Conservation (phyloP, 2,329 filamentous ascomycete genomes). For the Fusarium sp. region DNA sequence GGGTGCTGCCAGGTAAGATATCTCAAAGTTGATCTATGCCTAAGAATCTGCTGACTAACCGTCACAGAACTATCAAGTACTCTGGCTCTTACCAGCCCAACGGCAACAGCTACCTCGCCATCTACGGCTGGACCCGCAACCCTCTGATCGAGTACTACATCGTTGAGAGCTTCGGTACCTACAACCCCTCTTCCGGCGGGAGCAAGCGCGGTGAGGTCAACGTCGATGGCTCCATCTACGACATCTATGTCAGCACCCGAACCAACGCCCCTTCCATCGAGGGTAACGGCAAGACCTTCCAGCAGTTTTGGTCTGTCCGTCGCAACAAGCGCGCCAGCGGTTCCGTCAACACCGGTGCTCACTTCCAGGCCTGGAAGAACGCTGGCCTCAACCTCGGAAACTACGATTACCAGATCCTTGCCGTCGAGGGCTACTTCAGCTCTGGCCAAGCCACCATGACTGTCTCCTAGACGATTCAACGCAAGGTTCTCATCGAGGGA, state of each 20-base stretch:
- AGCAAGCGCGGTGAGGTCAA: slow-evolving; percentile 52
- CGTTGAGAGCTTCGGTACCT: slow-evolving; percentile 53
- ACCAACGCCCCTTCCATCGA: slow-evolving; percentile 61
- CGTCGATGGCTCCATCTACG: slow-evolving; percentile 55
- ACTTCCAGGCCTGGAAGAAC: slow-evolving; percentile 66
- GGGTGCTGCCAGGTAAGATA: slow-evolving; percentile 49
- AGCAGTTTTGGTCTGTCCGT: slow-evolving; percentile 67
- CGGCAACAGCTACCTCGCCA: slow-evolving; percentile 54
- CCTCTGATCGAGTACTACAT: slow-evolving; percentile 57
- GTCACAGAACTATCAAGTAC: slow-evolving; percentile 43
- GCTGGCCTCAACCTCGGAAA: slow-evolving; percentile 62
- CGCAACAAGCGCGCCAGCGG: slow-evolving; percentile 62
- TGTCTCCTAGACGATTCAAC: slow-evolving; percentile 46
- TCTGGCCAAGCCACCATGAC: slow-evolving; percentile 62
- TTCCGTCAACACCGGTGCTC: slow-evolving; percentile 62
- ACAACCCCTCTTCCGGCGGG: slow-evolving; percentile 52
- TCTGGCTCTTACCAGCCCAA: slow-evolving; percentile 51
- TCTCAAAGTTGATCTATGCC: no score
- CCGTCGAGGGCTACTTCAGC: slow-evolving; percentile 66
- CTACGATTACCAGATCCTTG: slow-evolving; percentile 67
- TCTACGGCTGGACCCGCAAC: slow-evolving; percentile 57
- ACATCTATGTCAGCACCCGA: slow-evolving; percentile 54
- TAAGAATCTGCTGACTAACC: slow-evolving; percentile 14
- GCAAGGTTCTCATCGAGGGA: not conserved
- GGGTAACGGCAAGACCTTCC: slow-evolving; percentile 61